Conservation (phyloP, 2,329 filamentous ascomycete genomes). For the Colletotrichum graminicola region DNA sequence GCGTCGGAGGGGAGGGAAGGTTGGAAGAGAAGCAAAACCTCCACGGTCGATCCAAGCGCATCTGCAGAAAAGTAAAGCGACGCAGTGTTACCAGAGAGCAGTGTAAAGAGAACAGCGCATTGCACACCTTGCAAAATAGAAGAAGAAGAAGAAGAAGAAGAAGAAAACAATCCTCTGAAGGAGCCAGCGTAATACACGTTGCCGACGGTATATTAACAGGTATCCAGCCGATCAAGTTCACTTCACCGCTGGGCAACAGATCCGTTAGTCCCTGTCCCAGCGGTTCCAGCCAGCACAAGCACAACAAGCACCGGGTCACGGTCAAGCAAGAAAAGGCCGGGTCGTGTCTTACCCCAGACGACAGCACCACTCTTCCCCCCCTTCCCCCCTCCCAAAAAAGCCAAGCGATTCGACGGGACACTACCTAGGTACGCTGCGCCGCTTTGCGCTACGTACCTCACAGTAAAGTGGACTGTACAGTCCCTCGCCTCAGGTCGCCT, state of each 20-base stretch:
- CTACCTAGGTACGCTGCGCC: background rate
- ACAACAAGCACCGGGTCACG: slow-evolving; percentile 21
- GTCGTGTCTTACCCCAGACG: slow-evolving; percentile 37
- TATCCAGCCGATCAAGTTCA: background rate
- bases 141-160: no score
- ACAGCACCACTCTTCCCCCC: slow-evolving; percentile 26
- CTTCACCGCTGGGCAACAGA: background rate
- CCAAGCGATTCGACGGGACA: slow-evolving; percentile 26
- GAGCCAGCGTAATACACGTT: background rate
- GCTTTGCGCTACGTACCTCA: slow-evolving; percentile 25
- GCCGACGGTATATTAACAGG: background rate
- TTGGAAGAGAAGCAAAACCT: slow-evolving; percentile 12
- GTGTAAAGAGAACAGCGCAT: background rate
- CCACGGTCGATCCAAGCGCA: slow-evolving; percentile 15
- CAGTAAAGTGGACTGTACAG: slow-evolving; percentile 37
- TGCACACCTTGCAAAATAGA: background rate
- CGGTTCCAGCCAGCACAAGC: background rate
- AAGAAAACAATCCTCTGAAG: background rate
- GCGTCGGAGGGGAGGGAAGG: slow-evolving; percentile 12
- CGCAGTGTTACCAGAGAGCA: background rate
- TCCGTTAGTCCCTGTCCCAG: slow-evolving; percentile 16
- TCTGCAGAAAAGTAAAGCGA: slow-evolving; percentile 7
- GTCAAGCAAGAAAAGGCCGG: slow-evolving; percentile 29
- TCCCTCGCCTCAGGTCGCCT: slow-evolving; percentile 31
- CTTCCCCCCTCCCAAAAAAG: background rate